Conservation (phyloP, 192 early-diverging fungal genomes). For the Entomortierella beljakovae region DNA sequence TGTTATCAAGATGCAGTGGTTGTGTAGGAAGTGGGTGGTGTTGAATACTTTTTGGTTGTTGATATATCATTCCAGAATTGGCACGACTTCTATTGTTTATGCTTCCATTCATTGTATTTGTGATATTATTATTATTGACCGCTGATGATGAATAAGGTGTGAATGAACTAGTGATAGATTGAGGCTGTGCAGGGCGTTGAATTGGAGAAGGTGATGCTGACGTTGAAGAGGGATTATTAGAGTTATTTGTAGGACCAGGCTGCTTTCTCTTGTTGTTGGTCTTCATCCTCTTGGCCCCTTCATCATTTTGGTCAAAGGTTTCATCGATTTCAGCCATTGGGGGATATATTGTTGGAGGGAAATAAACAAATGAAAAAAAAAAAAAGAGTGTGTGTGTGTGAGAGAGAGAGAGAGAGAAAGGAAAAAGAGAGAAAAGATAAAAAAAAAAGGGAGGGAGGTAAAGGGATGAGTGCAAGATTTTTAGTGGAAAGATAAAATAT, state of each 20-base stretch:
- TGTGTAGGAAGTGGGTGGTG: slow-evolving; percentile 34
- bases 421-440: slow-evolving; percentile 1
- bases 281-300: slow-evolving; percentile 31
- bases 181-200: background rate
- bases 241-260: background rate
- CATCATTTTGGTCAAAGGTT: slow-evolving; percentile 28
- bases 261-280: slow-evolving; percentile 32
- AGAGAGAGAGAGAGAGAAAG: background rate
- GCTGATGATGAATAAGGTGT: background rate
- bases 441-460: slow-evolving; percentile 6
- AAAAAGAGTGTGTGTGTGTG: background rate
- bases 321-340: slow-evolving; percentile 38
- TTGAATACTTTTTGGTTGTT: slow-evolving; percentile 36
- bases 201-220: background rate
- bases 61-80: slow-evolving; percentile 21
- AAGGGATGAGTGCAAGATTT: background rate
- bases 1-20: slow-evolving; percentile 16
- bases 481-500: slow-evolving; percentile 1
- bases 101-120: background rate
- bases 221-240: background rate
- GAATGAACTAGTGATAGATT: background rate
- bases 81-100: too few relatives aligned
- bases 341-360: background rate
- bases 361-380: background rate
- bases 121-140: too few relatives aligned